These are phyloP conservation scores for Boechera divaricarpa DNA, from an alignment of 345 rosid genomes.

Conservation along the genomic window DNA sequence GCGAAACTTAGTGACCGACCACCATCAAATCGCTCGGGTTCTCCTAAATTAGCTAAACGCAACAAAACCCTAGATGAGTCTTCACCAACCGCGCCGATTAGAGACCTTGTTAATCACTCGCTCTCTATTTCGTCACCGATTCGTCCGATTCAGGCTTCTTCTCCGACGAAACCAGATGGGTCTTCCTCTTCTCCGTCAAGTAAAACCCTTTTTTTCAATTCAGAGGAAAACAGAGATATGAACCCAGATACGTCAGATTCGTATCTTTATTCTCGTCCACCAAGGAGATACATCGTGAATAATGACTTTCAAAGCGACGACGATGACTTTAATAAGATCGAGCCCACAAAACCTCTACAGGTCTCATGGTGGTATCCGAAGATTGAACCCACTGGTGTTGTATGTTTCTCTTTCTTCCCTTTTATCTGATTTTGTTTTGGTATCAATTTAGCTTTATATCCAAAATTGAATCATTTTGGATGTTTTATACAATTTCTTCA, in stretches of 20 bases:
- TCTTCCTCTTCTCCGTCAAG: conserved; percentile 3
- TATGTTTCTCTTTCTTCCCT: conserved; percentile 23
- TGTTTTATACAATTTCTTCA: conserved; percentile 31
- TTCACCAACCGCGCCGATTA: conserved; percentile 37
- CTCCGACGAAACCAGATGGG: conserved; percentile 22
- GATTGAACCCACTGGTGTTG: conserved; percentile 45
- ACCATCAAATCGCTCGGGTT: background rate
- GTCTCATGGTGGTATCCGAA: conserved; percentile 12
- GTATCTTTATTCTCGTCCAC: background rate
- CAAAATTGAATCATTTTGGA: background rate
- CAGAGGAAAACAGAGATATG: background rate
- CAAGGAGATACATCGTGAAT: background rate
- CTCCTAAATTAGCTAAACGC: conserved; percentile 8
- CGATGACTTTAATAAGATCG: background rate
- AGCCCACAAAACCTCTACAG: background rate
- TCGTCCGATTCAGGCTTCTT: conserved; percentile 23
- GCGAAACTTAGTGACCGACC: conserved; percentile 14
- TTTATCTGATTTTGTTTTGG: background rate
- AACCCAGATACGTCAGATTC: background rate
- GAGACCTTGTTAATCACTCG: conserved; percentile 29
- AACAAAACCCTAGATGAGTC: conserved; percentile 32
- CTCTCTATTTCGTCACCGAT: conserved; percentile 26
- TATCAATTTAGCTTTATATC: background rate
- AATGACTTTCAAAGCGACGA: background rate
- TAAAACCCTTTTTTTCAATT: conserved; percentile 15